Evolutionary conservation across 169 alveolate species (phyloP).

Genomic region (Ichthyophthirius multifiliis): DNA sequence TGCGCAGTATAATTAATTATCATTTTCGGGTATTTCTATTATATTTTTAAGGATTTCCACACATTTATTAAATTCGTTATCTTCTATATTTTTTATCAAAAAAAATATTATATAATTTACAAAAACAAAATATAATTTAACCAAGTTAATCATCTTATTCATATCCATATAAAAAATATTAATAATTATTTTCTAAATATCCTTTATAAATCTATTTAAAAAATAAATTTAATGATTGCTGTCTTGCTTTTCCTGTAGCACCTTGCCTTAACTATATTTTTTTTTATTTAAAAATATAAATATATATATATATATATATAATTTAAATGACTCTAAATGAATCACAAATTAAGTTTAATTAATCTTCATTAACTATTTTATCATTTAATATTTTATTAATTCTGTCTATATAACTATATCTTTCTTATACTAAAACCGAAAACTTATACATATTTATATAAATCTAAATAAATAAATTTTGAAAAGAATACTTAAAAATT

Average conservation of each 20-base stretch:
- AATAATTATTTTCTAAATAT: neutral
- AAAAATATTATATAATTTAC: neutral
- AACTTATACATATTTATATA: neutral
- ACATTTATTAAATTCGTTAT: neutral
- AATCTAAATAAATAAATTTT: neutral
- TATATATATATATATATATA: neutral
- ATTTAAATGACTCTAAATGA: conserved; percentile 10
- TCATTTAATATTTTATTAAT: neutral
- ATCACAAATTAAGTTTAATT: conserved; percentile 1
- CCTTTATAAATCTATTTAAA: neutral
- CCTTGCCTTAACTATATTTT: neutral
- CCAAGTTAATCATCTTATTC: neutral
- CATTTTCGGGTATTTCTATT: neutral
- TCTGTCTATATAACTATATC: neutral
- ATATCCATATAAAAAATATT: neutral
- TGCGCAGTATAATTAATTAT: neutral
- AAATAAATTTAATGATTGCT: neutral
- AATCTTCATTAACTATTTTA: neutral
- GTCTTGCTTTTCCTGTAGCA: neutral
- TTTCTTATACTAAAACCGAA: neutral
- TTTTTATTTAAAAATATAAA: neutral
- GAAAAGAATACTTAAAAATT: neutral
- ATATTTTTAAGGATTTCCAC: neutral
- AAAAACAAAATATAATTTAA: neutral
- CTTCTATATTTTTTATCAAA: neutral